phyloP scores from a whole-genome alignment of 768 basidiomycete species.

The Nidularia pulvinata region DNA sequence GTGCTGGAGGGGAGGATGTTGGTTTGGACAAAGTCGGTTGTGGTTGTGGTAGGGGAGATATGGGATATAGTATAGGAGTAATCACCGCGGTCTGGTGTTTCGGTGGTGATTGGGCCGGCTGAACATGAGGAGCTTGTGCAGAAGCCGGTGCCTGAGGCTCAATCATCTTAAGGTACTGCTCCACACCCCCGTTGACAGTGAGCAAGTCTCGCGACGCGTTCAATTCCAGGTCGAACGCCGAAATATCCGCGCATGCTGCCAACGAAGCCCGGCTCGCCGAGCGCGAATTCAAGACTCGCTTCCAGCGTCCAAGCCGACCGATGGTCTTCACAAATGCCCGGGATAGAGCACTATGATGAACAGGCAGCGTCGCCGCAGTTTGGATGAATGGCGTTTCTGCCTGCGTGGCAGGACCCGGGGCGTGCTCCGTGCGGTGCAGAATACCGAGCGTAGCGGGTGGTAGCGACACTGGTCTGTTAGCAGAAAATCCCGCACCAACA shows the following conservation, averaged over 20 bases:
- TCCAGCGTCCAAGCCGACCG: conserved; percentile 82
- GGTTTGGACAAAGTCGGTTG: background rate
- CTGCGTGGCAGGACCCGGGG: conserved; percentile 22
- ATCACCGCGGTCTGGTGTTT: background rate
- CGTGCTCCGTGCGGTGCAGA: conserved; percentile 59
- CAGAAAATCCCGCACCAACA: conserved; percentile 30
- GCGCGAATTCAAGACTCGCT: conserved; percentile 65
- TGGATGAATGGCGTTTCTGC: conserved; percentile 29
- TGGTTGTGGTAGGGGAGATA: background rate
- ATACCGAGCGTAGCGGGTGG: conserved; percentile 60
- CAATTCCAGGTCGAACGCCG: conserved; percentile 72
- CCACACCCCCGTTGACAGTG: conserved; percentile 59
- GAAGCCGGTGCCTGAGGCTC: conserved; percentile 19
- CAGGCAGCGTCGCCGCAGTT: conserved; percentile 43
- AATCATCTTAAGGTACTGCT: conserved; percentile 63
- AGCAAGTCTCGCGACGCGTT: conserved; percentile 62
- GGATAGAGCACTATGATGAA: conserved; percentile 65
- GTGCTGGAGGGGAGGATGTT: background rate
- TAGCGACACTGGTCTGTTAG: conserved; percentile 43
- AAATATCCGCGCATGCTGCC: conserved; percentile 45
- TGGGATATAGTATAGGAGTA: background rate
- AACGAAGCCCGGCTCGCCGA: conserved; percentile 23
- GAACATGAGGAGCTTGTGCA: background rate
- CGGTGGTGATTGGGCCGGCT: conserved; percentile 3
- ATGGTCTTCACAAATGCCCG: conserved; percentile 82